phyloP scores from a whole-genome alignment of 2,329 filamentous ascomycete species.

The Teratosphaeriaceae sp. region DNA sequence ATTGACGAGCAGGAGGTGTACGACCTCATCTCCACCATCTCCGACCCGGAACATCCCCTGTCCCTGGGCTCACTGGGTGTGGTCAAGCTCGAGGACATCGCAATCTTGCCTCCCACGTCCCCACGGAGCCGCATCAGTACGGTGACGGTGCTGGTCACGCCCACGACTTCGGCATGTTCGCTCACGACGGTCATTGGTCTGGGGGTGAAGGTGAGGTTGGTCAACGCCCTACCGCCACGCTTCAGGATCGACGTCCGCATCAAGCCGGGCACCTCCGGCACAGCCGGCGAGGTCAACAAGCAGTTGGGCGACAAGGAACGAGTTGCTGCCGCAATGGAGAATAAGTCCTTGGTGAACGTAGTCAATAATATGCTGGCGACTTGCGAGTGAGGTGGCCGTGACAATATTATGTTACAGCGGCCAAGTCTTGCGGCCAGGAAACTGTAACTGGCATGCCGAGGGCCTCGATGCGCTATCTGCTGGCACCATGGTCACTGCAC shows the following conservation, averaged over 20 bases:
- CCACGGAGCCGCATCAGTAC: slow-evolving; percentile 58
- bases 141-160: slow-evolving; percentile 84
- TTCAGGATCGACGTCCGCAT: slow-evolving; percentile 90
- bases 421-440: too few relatives aligned
- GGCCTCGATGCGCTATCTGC: too few relatives aligned
- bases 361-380: slow-evolving; percentile 78
- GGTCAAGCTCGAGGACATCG: slow-evolving; percentile 91
- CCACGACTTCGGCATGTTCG: slow-evolving; percentile 94
- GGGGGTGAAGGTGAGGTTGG: slow-evolving; percentile 82
- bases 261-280: slow-evolving; percentile 92
- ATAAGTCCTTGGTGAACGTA: slow-evolving; percentile 80
- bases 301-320: slow-evolving; percentile 94
- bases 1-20: slow-evolving; percentile 98
- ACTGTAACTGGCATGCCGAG: too few relatives aligned
- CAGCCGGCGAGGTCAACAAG: slow-evolving; percentile 94
- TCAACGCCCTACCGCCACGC: slow-evolving; percentile 83
- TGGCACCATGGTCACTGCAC: too few relatives aligned
- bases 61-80: slow-evolving; percentile 90
- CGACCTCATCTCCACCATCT: slow-evolving; percentile 90
- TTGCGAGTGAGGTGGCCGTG: slow-evolving; percentile 22
- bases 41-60: slow-evolving; percentile 92
- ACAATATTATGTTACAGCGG: too few relatives aligned
- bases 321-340: slow-evolving; percentile 90
- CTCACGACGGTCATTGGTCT: slow-evolving; percentile 94
- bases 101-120: slow-evolving; percentile 63